Base-by-base conservation (phyloP, 352 stramenopile genomes). In the Phytophthora brassicae region DNA sequence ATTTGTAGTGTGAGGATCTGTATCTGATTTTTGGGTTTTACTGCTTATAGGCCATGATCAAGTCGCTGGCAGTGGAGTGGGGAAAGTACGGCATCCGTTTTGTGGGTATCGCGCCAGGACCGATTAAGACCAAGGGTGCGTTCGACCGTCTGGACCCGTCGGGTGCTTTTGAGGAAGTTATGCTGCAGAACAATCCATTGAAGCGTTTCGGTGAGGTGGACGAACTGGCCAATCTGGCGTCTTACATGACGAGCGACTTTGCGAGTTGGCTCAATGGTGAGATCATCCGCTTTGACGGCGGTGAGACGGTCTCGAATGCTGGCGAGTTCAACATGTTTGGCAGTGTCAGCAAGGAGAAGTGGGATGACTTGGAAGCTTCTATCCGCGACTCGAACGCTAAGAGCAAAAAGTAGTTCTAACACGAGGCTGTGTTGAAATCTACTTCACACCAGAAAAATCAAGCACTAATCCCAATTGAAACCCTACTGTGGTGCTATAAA, bases 21-120 rank as follows among this genome's bases (percentile, higher is more conserved):
- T 23, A 17, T 43, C n/a, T 70, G 46, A 57, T 50, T 60, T 45
- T n/a, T 61, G 23, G 43, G 62, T 11, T 36, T 56, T 68, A 12
- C 17, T 64, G 28, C 19, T 47, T 43, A 36, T 77, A 99, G 87
- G 94, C 87, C 13, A 86, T 99, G 66, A 98, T 97, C 36, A 94
- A 97, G 73, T 97, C 83, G 63, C 81, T 99, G 19, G 96, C 91
- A 19, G 81, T 98, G 24, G 97, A 99, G 79, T 99, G 97, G 97
- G 96, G 96, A 46, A 85, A 86, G 59, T 91, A 98, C 78, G 82
- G 86, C 42, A 98, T 99, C 55, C 80, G 97, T 56, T 97, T 99
- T 8, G 95, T 98, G 52, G 95, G 94, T 28, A 97, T 99, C 49
- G 96, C 96, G n/a, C 97, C 97, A 0, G 97, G 97, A 28, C 94